phyloP scores from a whole-genome alignment of 73 alveolate species.

The Durusdinium trenchii region DNA sequence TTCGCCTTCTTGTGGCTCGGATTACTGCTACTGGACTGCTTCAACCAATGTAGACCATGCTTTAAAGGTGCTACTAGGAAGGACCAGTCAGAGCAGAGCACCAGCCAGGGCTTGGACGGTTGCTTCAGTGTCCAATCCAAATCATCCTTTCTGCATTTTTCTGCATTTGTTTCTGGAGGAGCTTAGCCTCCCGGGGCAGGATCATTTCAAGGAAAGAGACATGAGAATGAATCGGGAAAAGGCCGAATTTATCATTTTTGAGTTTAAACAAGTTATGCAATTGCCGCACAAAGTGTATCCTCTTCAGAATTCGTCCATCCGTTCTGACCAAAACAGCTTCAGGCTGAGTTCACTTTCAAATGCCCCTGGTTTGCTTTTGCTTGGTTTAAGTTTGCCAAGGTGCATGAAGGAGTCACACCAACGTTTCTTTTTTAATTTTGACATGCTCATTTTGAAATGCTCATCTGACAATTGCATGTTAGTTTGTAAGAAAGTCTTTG shows the following conservation, averaged over 20 bases:
- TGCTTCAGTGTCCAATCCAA: too few species aligned
- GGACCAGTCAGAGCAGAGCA: too few species aligned
- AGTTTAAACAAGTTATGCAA: too few species aligned
- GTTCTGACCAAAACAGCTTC: too few species aligned
- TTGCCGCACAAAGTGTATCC: too few species aligned
- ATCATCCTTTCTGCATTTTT: too few species aligned
- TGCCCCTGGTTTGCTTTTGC: background rate
- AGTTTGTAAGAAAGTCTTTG: background rate
- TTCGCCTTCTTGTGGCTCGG: conserved; percentile 35
- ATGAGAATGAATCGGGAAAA: background rate
- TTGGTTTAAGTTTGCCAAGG: background rate
- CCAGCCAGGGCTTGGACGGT: too few species aligned
- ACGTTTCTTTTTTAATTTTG: background rate
- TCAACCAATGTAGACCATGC: conserved; percentile 5
- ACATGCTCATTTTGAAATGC: background rate
- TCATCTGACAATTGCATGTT: background rate
- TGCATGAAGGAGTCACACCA: background rate
- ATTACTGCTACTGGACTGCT: too few species aligned
- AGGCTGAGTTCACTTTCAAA: too few species aligned
- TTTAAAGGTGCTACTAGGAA: background rate
- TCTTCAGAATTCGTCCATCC: too few species aligned
- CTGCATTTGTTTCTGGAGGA: too few species aligned
- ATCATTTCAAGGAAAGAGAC: background rate
- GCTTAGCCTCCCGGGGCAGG: too few species aligned
- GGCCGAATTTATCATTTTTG: background rate